phyloP scores from a whole-genome alignment of 495 filamentous ascomycete genomes.

The Tuber umbilicatum region DNA sequence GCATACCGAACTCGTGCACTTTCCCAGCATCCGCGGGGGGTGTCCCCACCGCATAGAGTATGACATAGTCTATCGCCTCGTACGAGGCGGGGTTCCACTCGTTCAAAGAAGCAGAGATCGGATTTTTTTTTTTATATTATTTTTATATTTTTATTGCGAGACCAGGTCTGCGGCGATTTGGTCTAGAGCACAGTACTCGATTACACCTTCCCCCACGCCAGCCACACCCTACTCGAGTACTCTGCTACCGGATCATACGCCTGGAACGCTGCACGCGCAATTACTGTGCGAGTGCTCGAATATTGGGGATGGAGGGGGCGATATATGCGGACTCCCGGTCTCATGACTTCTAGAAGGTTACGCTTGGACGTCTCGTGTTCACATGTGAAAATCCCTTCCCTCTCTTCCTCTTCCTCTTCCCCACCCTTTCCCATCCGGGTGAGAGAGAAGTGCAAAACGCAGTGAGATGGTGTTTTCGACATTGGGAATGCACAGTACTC shows the following conservation, averaged over 20 bases:
- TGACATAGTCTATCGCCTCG: background rate
- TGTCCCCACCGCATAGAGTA: background rate
- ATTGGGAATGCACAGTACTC: too few species aligned
- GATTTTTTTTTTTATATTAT: too few species aligned
- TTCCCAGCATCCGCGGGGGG: background rate
- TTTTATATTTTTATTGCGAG: background rate
- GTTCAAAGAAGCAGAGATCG: conserved; percentile 6
- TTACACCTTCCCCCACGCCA: background rate
- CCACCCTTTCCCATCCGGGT: too few species aligned
- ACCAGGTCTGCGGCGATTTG: background rate
- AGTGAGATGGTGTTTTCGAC: too few species aligned
- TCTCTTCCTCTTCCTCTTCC: background rate
- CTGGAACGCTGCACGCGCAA: background rate
- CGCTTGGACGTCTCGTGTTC: background rate
- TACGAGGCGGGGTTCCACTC: background rate
- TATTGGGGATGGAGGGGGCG: background rate
- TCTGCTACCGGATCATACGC: background rate
- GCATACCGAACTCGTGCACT: background rate
- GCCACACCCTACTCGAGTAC: background rate
- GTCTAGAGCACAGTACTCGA: too few species aligned
- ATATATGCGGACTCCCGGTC: background rate
- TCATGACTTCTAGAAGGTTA: background rate
- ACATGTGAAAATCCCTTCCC: background rate
- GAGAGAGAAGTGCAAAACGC: background rate
- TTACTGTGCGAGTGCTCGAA: too few species aligned